A percentile compares a stretch with the other conserved stretches of the same genome.
Evolutionary conservation across 345 rosid genomes (phyloP).

Genomic region (Brassica rapa): DNA sequence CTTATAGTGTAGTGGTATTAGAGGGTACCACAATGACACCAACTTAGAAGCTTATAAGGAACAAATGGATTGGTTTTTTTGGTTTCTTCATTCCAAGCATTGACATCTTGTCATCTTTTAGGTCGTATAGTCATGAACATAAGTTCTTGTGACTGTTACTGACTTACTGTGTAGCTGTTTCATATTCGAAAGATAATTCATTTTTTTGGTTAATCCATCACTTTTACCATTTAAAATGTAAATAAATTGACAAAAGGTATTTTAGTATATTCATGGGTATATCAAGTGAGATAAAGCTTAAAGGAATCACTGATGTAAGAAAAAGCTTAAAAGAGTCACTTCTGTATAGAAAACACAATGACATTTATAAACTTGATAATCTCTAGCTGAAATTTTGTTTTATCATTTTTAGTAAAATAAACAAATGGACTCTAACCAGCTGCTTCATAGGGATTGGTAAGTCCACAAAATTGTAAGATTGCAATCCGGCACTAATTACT

Average conservation of each 20-base stretch:
- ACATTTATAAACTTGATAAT: neutral
- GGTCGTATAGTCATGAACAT: neutral
- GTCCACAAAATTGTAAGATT: constrained; percentile 10
- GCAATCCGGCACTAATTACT: constrained; percentile 13
- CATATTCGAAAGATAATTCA: neutral
- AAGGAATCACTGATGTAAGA: neutral
- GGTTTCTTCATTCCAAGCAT: constrained; percentile 11
- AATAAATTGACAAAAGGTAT: neutral
- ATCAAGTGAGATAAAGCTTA: neutral
- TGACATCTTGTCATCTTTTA: constrained; percentile 22
- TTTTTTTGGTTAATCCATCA: neutral
- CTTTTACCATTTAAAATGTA: neutral
- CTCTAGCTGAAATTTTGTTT: neutral
- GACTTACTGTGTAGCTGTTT: neutral
- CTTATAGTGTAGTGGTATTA: constrained; percentile 21
- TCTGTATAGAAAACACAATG: neutral
- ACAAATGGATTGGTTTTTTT: neutral
- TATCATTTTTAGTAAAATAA: neutral
- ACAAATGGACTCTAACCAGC: neutral
- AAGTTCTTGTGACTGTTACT: neutral
- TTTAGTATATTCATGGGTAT: neutral
- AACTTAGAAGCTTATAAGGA: constrained; percentile 21
- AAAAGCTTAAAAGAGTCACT: neutral
- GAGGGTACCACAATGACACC: constrained; percentile 34
- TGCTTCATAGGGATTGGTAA: constrained; percentile 15